Evolutionary conservation across 1,284 basidiomycete species (phyloP).

Genomic region (Papiliotrema terrestris): DNA sequence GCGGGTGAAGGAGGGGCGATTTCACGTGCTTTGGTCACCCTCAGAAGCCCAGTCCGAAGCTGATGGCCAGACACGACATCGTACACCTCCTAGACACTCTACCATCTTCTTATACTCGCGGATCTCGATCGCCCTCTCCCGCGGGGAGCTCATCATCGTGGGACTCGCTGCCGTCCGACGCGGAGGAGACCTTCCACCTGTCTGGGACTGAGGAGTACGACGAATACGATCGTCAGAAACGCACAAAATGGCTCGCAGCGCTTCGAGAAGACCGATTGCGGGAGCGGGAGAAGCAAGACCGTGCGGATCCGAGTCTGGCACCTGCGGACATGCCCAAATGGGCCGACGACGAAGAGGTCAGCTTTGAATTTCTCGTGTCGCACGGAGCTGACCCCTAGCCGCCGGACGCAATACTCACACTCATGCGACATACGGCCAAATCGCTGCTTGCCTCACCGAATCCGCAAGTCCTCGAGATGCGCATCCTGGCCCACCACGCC

Average conservation of each 20-base stretch:
- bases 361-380: background rate
- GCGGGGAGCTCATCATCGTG: constrained; percentile 54
- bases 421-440: constrained; percentile 71
- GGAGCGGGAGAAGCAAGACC: constrained; percentile 41
- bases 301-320: constrained; percentile 27
- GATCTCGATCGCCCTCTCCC: constrained; percentile 8
- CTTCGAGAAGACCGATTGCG: constrained; percentile 61
- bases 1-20: background rate
- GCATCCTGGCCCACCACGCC: constrained; percentile 81
- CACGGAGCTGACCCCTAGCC: constrained; percentile 54
- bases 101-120: constrained; percentile 4
- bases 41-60: background rate
- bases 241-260: constrained; percentile 59
- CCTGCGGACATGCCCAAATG: constrained; percentile 45
- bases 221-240: constrained; percentile 60
- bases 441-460: constrained; percentile 68
- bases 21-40: background rate
- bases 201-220: constrained; percentile 63
- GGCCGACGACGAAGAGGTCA: constrained; percentile 72
- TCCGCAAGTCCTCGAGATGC: constrained; percentile 71
- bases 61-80: constrained; percentile 66
- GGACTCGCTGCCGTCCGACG: constrained; percentile 75
- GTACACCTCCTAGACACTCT: constrained; percentile 63
- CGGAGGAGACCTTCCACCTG: constrained; percentile 76
- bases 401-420: constrained; percentile 58